Evolutionary conservation across 2,329 filamentous ascomycete genomes (phyloP), one percentile per base, ranked within the genome.

Genomic region (Botryotinia calthae): DNA sequence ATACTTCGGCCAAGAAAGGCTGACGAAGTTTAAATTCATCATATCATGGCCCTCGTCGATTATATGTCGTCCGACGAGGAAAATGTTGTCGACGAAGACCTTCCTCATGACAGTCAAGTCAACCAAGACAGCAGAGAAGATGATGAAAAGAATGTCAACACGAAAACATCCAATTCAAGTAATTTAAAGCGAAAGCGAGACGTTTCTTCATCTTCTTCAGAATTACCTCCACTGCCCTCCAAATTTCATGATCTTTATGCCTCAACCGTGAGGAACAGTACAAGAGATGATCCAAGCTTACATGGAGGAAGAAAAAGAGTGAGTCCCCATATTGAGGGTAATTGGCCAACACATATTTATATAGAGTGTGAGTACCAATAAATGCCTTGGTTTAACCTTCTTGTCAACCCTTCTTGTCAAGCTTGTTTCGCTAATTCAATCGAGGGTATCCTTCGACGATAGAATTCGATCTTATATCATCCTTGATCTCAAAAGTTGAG

Each of bases 291-390:
- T 80, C 94, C 95, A 1, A 86, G 87, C 74, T 85, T 98, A 73
- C 96, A 99, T 81, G 92, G 91, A 46, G 96, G 96, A 71, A 90
- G 95, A 63, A 93, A 91, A 80, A 89, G 96, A 59, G 88, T 91
- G 73, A 92, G 90, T 66, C 95, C 95, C 37, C 96, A 99, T 82
- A 85, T 95, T 40, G 88, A 90, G 73, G 96, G 96, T 74, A 93
- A 94, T 81, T 99, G 96, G 96, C 94, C 95, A 1, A 94, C 91
- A 48, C 95, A 98, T 82, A 81, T 98, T 63, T 98, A 97, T 81
- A 85, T 97, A 72, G 95, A 98, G 84, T 99, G 96, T 97, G 86
- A 83, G 90, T 72, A 70, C 22, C 71, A 71, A 58, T 68, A 18
- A 44, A 62, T 68, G 69, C 28, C n/a, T 72, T 25, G 72, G 22